These are phyloP conservation scores for Pugionium dolabratum DNA, from an alignment of 345 rosid species.

Conservation along the genomic window DNA sequence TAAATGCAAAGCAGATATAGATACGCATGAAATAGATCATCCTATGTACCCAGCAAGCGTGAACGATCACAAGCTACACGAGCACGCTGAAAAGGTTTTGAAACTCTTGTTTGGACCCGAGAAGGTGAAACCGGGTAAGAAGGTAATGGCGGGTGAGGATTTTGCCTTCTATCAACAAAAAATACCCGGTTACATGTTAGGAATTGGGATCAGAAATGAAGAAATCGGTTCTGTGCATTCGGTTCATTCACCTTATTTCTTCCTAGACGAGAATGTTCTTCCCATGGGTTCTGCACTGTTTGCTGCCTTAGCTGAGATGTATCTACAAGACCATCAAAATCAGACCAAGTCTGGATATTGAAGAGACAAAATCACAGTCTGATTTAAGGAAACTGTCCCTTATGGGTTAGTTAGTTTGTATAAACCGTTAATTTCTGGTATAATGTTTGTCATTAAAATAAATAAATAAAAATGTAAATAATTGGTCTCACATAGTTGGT, in stretches of 20 bases:
- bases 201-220: constrained; percentile 70
- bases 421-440: too few species aligned
- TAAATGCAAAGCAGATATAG: constrained; percentile 59
- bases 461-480: background rate
- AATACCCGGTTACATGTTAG: constrained; percentile 70
- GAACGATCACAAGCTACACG: constrained; percentile 61
- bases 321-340: constrained; percentile 54
- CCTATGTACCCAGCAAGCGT: constrained; percentile 66
- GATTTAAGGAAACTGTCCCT: too few species aligned
- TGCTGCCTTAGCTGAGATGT: constrained; percentile 67
- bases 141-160: constrained; percentile 81
- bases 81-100: constrained; percentile 53
- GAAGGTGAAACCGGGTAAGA: constrained; percentile 47
- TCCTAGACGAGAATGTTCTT: constrained; percentile 75
- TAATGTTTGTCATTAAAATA: too few species aligned
- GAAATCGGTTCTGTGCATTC: constrained; percentile 64
- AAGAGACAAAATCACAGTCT: background rate
- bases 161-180: constrained; percentile 75
- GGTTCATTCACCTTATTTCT: constrained; percentile 73
- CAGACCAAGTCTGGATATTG: constrained; percentile 20
- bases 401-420: too few species aligned
- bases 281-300: constrained; percentile 76
- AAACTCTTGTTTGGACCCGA: constrained; percentile 59
- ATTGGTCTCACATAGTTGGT: constrained; percentile 16
- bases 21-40: constrained; percentile 47